Conservation (phyloP, 108 stramenopile species). For the Nannochloropsis salina region DNA sequence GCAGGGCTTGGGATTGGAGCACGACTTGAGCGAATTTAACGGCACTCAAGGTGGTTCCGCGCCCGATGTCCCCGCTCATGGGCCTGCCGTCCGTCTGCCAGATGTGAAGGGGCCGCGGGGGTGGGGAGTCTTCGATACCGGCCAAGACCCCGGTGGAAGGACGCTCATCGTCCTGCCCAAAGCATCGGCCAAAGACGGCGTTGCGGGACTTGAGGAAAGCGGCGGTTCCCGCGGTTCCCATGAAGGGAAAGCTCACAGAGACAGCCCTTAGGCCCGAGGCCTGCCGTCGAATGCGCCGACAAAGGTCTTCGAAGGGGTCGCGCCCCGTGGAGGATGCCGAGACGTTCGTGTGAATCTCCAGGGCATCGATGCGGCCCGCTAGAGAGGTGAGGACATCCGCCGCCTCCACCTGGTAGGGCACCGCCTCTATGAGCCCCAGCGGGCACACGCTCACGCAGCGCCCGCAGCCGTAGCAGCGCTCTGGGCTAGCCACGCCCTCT, state of each 20-base stretch:
- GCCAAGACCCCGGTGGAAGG: not conserved
- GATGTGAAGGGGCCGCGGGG: not conserved
- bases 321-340: not conserved
- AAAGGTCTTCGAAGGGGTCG: constrained; percentile 9
- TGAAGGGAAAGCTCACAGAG: constrained; percentile 9
- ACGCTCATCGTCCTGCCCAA: not conserved
- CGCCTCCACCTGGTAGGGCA: constrained; percentile 28
- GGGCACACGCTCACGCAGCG: constrained; percentile 52
- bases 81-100: constrained; percentile 53
- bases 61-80: constrained; percentile 54
- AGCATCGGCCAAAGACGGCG: not conserved
- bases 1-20: constrained; percentile 25
- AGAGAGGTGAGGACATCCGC: not conserved
- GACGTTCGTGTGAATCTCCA: constrained; percentile 25
- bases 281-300: not conserved
- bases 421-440: constrained; percentile 43
- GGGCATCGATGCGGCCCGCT: constrained; percentile 21
- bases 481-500: not conserved
- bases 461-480: constrained; percentile 51
- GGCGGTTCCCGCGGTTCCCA: not conserved
- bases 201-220: not conserved
- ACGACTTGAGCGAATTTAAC: constrained; percentile 43
- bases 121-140: not conserved
- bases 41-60: constrained; percentile 39
- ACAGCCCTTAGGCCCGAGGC: not conserved